These are phyloP conservation scores for Fusarium pseudograminearum DNA, from an alignment of 2,329 filamentous ascomycete genomes.

Conservation along the genomic window DNA sequence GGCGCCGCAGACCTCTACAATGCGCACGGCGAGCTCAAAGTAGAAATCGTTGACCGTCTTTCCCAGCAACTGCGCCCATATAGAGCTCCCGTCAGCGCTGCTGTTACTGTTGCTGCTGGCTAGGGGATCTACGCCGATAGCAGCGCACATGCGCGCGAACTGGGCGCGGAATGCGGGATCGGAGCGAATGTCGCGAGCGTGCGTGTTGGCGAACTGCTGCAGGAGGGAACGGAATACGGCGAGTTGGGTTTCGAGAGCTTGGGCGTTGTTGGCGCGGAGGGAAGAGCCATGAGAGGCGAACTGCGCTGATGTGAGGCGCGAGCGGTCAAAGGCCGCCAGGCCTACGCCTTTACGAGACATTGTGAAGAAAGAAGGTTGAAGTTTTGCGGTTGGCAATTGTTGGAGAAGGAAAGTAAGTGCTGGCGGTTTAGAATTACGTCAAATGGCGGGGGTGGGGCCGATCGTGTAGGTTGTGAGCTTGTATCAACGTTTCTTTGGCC, in stretches of 20 bases:
- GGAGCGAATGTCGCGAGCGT: slow-evolving; percentile 94
- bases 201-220: slow-evolving; percentile 94
- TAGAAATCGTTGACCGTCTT: slow-evolving; percentile 97
- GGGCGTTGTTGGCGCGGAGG: slow-evolving; percentile 85
- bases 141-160: slow-evolving; percentile 98
- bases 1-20: slow-evolving; percentile 90
- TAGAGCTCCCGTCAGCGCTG: slow-evolving; percentile 69
- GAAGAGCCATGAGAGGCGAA: slow-evolving; percentile 90
- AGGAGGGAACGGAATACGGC: slow-evolving; percentile 95
- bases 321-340: slow-evolving; percentile 89
- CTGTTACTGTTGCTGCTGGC: slow-evolving; percentile 62
- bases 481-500: background rate
- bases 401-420: background rate
- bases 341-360: slow-evolving; percentile 88
- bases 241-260: slow-evolving; percentile 90
- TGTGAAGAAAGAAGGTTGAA: background rate
- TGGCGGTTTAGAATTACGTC: slow-evolving; percentile 35
- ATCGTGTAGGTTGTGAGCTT: background rate
- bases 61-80: slow-evolving; percentile 94
- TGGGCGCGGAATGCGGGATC: slow-evolving; percentile 95
- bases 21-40: slow-evolving; percentile 94
- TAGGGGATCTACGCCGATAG: slow-evolving; percentile 95
- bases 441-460: slow-evolving; percentile 36
- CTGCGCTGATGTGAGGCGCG: slow-evolving; percentile 84
- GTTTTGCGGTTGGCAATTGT: background rate